Percentiles rank a stretch among this genome's conserved stretches.
phyloP scores from a whole-genome alignment of 228 moss, liverwort and hornwort genomes.

The Sphagnum magellanicum region DNA sequence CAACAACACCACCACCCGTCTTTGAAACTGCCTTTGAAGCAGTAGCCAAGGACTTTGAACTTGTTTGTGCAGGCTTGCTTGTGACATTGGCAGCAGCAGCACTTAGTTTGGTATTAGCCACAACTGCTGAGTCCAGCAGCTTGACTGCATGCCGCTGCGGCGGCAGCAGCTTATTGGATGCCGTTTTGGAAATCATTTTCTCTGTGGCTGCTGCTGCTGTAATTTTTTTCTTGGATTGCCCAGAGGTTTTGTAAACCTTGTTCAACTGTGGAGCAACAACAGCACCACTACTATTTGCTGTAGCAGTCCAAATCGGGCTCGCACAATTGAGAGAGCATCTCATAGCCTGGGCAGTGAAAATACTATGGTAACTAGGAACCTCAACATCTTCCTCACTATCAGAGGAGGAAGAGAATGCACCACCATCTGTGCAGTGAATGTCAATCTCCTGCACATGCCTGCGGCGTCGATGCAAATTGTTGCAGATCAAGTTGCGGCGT shows the following conservation, averaged over 20 bases:
- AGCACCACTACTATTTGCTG: too few species aligned
- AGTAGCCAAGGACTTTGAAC: slow-evolving; percentile 17
- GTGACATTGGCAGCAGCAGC: background rate
- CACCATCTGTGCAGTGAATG: slow-evolving; percentile 4
- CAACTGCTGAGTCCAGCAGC: slow-evolving; percentile 1
- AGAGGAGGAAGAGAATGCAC: slow-evolving; percentile 11
- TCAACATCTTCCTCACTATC: slow-evolving; percentile 29
- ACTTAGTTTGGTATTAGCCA: background rate
- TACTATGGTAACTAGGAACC: slow-evolving; percentile 24
- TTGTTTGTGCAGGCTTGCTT: background rate
- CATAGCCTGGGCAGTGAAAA: slow-evolving; percentile 35
- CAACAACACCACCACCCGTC: background rate
- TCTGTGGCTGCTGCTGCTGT: background rate
- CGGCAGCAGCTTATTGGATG: slow-evolving; percentile 20
- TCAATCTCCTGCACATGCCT: slow-evolving; percentile 49
- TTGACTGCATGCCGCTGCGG: too few species aligned
- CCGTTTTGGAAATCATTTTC: slow-evolving; percentile 14
- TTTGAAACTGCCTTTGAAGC: background rate
- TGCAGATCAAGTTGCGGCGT: background rate
- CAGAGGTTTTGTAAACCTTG: slow-evolving; percentile 28
- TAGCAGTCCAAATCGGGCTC: slow-evolving; percentile 14
- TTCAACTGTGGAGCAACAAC: slow-evolving; percentile 4
- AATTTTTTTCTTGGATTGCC: slow-evolving; percentile 43
- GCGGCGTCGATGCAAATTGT: background rate
- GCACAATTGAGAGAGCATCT: slow-evolving; percentile 39